These are phyloP conservation scores for Dactylorhiza incarnata DNA, from an alignment of 106 monocot genomes.

Conservation along the genomic window DNA sequence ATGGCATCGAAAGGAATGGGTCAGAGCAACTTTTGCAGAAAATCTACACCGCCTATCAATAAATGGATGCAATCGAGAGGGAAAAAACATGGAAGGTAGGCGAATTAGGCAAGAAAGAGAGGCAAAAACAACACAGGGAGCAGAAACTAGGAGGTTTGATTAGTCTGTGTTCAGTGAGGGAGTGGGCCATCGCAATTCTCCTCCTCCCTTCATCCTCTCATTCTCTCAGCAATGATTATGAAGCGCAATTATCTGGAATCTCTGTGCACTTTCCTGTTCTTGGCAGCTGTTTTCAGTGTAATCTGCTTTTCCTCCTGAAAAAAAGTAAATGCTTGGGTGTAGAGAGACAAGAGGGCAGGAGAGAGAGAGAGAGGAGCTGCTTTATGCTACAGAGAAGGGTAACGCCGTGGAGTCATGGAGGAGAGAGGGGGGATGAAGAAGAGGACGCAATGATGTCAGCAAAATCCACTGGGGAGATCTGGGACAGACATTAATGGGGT, in stretches of 20 bases:
- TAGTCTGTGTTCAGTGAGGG: not conserved
- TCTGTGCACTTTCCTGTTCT: constrained; percentile 5
- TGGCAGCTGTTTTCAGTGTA: constrained; percentile 7
- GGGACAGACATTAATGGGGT: constrained; percentile 8
- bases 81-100: not conserved
- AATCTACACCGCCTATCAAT: constrained; percentile 7
- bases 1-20: constrained; percentile 8
- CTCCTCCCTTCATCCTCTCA: not conserved
- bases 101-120: not conserved
- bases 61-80: not conserved
- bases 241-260: constrained; percentile 19
- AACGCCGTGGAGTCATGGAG: constrained; percentile 3
- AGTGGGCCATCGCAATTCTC: not conserved
- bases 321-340: not conserved
- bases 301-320: not conserved
- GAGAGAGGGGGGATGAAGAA: constrained; percentile 2
- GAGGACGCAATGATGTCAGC: constrained; percentile 17
- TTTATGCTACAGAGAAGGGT: constrained; percentile 5
- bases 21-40: constrained; percentile 10
- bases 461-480: constrained; percentile 24
- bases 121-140: not conserved
- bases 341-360: not conserved
- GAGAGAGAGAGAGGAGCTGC: not conserved
- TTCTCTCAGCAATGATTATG: constrained; percentile 15
- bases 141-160: not conserved